Base-by-base conservation (phyloP, 176 grass and related monocot species). In the Avena sativa region DNA sequence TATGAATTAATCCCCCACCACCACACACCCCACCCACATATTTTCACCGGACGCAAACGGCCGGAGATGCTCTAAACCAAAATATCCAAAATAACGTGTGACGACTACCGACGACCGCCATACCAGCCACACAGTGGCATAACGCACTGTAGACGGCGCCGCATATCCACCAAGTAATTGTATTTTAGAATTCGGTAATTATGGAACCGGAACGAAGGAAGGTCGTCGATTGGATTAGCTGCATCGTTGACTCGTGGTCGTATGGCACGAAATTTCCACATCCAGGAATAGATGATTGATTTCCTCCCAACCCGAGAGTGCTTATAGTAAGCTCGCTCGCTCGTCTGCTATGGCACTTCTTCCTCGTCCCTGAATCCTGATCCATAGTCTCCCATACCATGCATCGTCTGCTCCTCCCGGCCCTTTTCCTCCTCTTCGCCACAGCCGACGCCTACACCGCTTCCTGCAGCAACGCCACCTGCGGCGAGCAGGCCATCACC, bases 401-500 rank as follows among this genome's bases (percentile, higher is more conserved):
- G 60, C 23, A 10, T 63, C 60, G 3, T 12, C 21, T 63, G 60
- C 60, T 63, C 60, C 60, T 63, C 10, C 21, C 10, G 3, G 1
- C 67, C 55, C 8, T 64, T 5, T 5, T 63, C 9, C 21, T 63
- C 53, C 16, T 6, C 65, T 3, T 1, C 25, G 55, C 53, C 0
- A 2, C 2, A 12, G 16, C 74, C 10, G 79, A 28, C 47, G 50
- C 46, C 62, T 21, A 32, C 26, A 0, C 62, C 6, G 8, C n/a
- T 23, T 2, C 63, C 26, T 82, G 63, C 63, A 63, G 63, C 16
- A 38, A 82, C 48, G 11, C 25, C 47, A 82, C 17, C 15, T 93
- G 92, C 64, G 78, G 92, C 56, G 20, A n/a, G 6, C 1, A 53
- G 23, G 10, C 9, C 44, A 30, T 91, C 62, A 0, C 63, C 32